These are phyloP conservation scores for Cutaneotrichosporon cutaneum DNA, from an alignment of 1,284 basidiomycete species.

Conservation along the genomic window DNA sequence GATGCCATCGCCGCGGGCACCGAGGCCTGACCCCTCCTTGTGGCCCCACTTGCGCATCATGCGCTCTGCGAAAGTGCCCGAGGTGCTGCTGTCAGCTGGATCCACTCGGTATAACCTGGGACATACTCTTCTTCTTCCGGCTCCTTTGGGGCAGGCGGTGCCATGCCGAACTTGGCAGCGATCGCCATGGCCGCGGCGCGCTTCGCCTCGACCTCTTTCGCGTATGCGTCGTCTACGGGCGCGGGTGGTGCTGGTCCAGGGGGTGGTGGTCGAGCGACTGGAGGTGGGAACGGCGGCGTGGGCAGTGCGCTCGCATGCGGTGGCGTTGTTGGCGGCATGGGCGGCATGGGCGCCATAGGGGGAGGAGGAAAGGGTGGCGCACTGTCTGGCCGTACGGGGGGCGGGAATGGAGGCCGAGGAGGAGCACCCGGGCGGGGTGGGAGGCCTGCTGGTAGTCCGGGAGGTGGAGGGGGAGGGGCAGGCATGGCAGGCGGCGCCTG, in stretches of 20 bases:
- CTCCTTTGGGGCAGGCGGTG: neutral
- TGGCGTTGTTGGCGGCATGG: constrained; percentile 2
- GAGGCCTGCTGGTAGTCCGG: neutral
- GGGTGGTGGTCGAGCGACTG: neutral
- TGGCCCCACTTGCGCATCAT: constrained; percentile 77
- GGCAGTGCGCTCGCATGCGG: neutral
- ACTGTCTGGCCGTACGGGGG: constrained; percentile 16
- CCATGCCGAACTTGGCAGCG: constrained; percentile 54
- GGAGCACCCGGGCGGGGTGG: neutral
- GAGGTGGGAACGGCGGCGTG: constrained; percentile 2
- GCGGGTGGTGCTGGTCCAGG: neutral
- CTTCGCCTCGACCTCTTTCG: constrained; percentile 55
- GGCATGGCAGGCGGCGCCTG: neutral
- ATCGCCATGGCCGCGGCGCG: constrained; percentile 76
- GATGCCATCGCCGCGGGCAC: constrained; percentile 77
- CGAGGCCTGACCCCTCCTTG: constrained; percentile 85
- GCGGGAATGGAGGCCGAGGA: neutral
- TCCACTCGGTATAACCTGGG: neutral
- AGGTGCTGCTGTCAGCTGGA: constrained; percentile 25
- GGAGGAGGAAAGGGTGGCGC: constrained; percentile 19
- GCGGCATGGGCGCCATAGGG: constrained; percentile 8
- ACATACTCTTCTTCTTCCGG: constrained; percentile 15
- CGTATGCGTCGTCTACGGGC: constrained; percentile 5
- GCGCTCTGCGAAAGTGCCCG: constrained; percentile 1
- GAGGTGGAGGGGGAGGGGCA: neutral